Conservation (phyloP, 2,329 filamentous ascomycete genomes). For the Botrytis tulipae region DNA sequence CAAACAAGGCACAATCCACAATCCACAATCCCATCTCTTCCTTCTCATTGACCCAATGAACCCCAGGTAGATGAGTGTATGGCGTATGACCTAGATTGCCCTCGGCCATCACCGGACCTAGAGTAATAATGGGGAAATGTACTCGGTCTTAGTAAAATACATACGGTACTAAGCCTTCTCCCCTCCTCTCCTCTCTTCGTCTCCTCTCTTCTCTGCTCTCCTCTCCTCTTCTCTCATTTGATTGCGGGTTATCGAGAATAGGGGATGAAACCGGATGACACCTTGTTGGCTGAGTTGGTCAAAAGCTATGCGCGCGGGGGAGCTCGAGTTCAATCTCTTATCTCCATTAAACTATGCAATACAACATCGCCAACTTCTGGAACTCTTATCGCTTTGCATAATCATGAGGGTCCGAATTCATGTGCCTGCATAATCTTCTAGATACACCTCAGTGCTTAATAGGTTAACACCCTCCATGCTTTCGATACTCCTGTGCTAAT, state of each 20-base stretch:
- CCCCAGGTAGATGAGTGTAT: background rate
- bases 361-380: background rate
- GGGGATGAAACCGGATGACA: background rate
- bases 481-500: background rate
- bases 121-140: background rate
- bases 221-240: too few species aligned
- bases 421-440: constrained; percentile 13
- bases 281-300: constrained; percentile 6
- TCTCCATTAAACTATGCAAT: background rate
- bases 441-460: background rate
- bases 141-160: background rate
- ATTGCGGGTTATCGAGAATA: background rate
- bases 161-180: background rate
- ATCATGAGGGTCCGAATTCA: constrained; percentile 5
- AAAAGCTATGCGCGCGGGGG: background rate
- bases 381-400: constrained; percentile 17
- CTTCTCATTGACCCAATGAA: background rate
- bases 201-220: too few species aligned
- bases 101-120: constrained; percentile 1
- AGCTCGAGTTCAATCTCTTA: constrained; percentile 2
- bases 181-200: background rate
- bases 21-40: background rate
- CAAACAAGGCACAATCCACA: background rate
- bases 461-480: background rate
- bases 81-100: background rate